Base-by-base conservation (phyloP, 176 grass and related monocot species). In the Puya raimondii region DNA sequence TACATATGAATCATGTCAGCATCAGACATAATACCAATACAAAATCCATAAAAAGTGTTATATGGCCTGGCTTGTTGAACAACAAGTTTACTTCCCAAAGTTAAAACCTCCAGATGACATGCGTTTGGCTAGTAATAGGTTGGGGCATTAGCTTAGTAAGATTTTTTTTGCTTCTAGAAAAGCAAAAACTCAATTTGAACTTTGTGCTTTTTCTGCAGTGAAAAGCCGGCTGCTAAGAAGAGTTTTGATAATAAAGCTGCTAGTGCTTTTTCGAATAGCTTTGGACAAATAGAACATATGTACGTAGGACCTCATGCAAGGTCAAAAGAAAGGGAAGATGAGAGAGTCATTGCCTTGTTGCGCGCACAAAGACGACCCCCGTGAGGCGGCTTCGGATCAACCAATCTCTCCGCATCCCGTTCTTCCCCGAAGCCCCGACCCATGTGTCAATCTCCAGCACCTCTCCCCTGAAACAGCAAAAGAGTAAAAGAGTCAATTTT, bases 351-450 rank as follows among this genome's bases (percentile, higher is more conserved):
- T 86, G 48, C 80, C 84, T 90, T 56, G 87, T 86, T 49, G 87
- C 87, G 12, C 83, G 83, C 9, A 65, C 77, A 20, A 80, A 86
- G 52, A 78, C 1, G 8, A n/a, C 69, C 42, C 76, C 73, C 0
- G 83, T 80, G 66, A 49, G 68, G 49, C 73, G 80, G 4, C 68
- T 75, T 0, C 76, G 73, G n/a, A 90, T 74, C n/a, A 90, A 56
- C 87, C 87, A 86, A 25, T 83, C 87, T 1, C 83, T 80, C 51
- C 87, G 57, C 87, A 90, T 90, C 2, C 87, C 80, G 18, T 90
- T 90, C 63, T 90, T 90, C 12, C 87, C 87, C 13, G 87, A 90
- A 54, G 80, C 72, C 29, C 83, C 80, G 7, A 90, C 87, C 87
- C 87, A 86, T 0, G 87, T 90, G 66, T 90, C 83, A 13, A 90